Base-by-base conservation (phyloP, 2,329 filamentous ascomycete genomes). In the Penicillium hesseltinei region DNA sequence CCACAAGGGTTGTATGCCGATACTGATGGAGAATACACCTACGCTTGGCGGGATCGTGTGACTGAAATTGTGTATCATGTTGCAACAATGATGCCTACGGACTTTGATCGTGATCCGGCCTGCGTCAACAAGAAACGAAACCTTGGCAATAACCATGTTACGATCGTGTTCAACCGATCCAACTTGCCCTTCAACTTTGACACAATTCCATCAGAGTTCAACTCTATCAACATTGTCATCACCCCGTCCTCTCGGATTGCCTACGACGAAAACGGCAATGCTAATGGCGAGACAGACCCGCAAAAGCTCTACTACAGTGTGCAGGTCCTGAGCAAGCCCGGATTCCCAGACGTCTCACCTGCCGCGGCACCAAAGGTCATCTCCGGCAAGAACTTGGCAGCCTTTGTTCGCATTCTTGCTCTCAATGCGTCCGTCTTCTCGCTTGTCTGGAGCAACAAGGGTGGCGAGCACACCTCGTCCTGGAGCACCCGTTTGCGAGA, bases 131-230 rank as follows among this genome's bases (percentile, higher is more conserved):
- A 99, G 79, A 99, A 99, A 76, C 84, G 87, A 3, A 95, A 97
- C 70, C 94, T 97, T 59, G 94, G 94, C 57, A 99, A 99, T 70
- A 94, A 97, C 74, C 96, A 91, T 73, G 94, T 99, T 71, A 97
- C 96, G 71, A 96, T 99, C 66, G 88, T 99, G 57, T 99, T 95
- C 82, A 99, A 99, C 73, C 91, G 96, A 69, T 97, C 92, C 2
- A 93, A 94, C n/a, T 75, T 88, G 47, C 88, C 90, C 0, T 97
- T 96, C 78, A 83, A 84, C 53, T 96, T 96, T 71, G 86, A 96
- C 71, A 96, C 91, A 0, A 96, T 99, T 66, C 91, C 91, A 0
- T 95, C 92, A 0, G 89, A 93, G 56, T 96, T 99, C 80, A 97
- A 97, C 71, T 96, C 90, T 70, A 92, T 99, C 71, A 92, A 97